Conservation (phyloP, 169 alveolate genomes). For the Eimeria maxima region DNA sequence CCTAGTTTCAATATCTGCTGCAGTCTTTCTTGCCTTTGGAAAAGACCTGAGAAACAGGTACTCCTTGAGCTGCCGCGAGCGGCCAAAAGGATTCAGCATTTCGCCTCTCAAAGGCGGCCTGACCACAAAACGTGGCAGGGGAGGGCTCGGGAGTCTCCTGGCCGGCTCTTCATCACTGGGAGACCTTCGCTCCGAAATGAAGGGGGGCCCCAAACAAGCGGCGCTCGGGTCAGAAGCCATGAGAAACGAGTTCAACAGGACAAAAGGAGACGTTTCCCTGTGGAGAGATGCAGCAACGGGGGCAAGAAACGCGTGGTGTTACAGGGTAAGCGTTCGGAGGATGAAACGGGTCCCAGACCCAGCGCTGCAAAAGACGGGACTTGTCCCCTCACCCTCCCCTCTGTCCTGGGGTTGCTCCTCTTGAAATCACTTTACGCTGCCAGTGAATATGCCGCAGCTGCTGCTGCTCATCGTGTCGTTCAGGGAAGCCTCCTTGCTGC, state of each 20-base stretch:
- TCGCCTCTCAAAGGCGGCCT: conserved; percentile 24
- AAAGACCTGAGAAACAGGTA: background rate
- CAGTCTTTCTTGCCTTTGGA: background rate
- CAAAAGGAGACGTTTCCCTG: too few species aligned
- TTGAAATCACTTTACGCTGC: background rate
- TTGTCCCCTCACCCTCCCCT: background rate
- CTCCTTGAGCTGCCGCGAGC: background rate
- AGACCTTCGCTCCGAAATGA: background rate
- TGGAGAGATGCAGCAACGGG: too few species aligned
- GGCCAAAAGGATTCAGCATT: background rate
- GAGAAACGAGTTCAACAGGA: too few species aligned
- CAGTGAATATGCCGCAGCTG: background rate
- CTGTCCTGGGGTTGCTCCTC: background rate
- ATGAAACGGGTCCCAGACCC: too few species aligned
- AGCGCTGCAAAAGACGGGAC: too few species aligned
- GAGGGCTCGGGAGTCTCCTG: background rate
- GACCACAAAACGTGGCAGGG: conserved; percentile 9
- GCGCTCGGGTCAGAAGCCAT: background rate
- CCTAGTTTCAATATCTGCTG: background rate
- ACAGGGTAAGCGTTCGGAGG: too few species aligned
- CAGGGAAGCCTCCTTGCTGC: background rate
- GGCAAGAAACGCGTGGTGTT: too few species aligned
- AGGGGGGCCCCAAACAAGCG: background rate
- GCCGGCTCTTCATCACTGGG: background rate
- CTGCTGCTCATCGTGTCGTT: background rate